phyloP scores from a whole-genome alignment of 306 rosid genomes.

The Gleditsia sinensis region DNA sequence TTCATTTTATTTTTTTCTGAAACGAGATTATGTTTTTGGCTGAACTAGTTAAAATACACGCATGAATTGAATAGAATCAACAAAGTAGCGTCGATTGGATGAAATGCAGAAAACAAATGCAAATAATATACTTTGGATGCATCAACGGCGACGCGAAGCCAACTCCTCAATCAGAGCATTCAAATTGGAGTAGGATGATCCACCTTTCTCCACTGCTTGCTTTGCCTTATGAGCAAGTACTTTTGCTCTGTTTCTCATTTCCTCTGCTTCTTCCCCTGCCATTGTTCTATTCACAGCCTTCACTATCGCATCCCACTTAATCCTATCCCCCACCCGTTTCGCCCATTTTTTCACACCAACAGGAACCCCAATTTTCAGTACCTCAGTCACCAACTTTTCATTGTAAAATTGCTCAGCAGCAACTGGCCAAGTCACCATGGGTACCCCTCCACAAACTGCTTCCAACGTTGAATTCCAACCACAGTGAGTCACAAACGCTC shows the following conservation, averaged over 20 bases:
- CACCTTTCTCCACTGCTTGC: constrained; percentile 30
- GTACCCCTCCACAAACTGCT: constrained; percentile 31
- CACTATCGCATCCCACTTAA: constrained; percentile 8
- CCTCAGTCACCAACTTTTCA: constrained; percentile 39
- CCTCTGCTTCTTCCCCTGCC: constrained; percentile 39
- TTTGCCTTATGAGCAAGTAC: constrained; percentile 23
- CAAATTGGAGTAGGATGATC: constrained; percentile 28
- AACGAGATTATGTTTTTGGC: too few species aligned
- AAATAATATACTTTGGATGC: too few species aligned
- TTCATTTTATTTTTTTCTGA: too few species aligned
- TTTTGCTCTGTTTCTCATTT: constrained; percentile 26
- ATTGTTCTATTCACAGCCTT: constrained; percentile 12
- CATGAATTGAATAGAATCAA: too few species aligned
- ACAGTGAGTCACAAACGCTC: constrained; percentile 35
- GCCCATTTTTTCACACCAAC: constrained; percentile 33
- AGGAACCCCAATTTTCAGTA: constrained; percentile 34
- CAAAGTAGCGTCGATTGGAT: too few species aligned
- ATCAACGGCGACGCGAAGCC: background rate
- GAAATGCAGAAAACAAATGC: too few species aligned
- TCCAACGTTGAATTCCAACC: constrained; percentile 48
- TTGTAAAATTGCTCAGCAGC: constrained; percentile 42
- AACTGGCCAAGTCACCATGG: constrained; percentile 40
- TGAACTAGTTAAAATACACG: too few species aligned
- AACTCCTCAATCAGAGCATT: background rate
- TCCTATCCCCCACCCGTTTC: background rate